Evolutionary conservation across 1,284 basidiomycete species (phyloP), one percentile per base, ranked within the genome.

Genomic region (Volvariella volvacea): DNA sequence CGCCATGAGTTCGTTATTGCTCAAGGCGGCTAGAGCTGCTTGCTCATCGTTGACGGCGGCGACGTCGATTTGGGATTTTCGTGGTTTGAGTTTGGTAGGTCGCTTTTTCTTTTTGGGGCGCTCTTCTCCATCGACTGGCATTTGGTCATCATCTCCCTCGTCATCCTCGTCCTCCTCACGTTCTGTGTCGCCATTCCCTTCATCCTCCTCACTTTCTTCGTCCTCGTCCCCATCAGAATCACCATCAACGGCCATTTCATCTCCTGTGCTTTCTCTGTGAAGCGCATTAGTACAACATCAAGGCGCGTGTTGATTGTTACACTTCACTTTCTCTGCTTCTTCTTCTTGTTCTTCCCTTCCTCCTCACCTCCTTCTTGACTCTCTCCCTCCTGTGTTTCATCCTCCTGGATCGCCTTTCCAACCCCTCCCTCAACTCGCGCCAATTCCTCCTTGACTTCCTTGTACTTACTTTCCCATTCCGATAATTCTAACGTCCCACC

Each of bases 401-500:
- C 68, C 1, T 61, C 65, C 2, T 62, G 62, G 1, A 81, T 78
- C 4, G 70, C 78, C 43, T 79, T 78, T 0, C 76, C 78, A 6
- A 82, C 66, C 2, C 57, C 60, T 20, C 68, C 67, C 52, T 83
- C 77, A 41, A 82, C 56, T 51, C 75, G 70, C 32, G 77, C 72
- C 45, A 88, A 62, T 52, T 91, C 77, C 20, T 76, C 73, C 41
- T 76, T 76, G 3, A 62, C 58, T 2, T 46, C 53, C 31, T 75
- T 67, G 58, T 91, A 92, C 39, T 83, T 69, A 42, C 72, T 71
- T 58, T 88, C 74, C 84, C 91, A 98, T 46, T 87, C 80, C 0
- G 73, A 69, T 3, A 82, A 65, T 39, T 82, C 79, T 41, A 99
- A 69, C 38, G 81, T 78, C 0, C 93, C 94, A 0, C 93, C 94